Conservation (phyloP, 768 basidiomycete genomes). For the Agrocybe pediades region DNA sequence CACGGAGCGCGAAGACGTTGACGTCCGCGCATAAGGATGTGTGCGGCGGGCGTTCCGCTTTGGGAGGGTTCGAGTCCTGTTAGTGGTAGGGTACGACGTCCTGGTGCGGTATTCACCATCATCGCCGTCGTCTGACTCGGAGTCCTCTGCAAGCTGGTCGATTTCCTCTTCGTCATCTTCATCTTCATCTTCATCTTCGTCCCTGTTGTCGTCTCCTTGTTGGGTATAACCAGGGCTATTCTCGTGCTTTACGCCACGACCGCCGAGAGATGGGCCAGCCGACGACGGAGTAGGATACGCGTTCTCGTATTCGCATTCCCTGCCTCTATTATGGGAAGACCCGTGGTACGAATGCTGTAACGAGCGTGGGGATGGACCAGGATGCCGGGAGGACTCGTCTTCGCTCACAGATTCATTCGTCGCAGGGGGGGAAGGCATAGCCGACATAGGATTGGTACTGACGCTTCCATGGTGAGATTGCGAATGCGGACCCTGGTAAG, state of each 20-base stretch:
- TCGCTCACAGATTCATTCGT: slow-evolving; percentile 22
- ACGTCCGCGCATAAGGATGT: not conserved
- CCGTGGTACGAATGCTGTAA: no score
- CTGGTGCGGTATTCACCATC: slow-evolving; percentile 2
- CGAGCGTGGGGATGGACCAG: no score
- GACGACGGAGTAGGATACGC: not conserved
- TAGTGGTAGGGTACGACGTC: not conserved
- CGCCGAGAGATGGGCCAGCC: not conserved
- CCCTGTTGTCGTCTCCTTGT: not conserved
- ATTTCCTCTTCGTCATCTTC: not conserved
- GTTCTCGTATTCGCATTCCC: not conserved
- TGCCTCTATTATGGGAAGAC: no score
- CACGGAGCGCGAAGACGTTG: no score
- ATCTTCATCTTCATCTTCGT: not conserved
- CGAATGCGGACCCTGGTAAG: not conserved
- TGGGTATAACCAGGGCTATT: not conserved
- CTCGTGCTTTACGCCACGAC: not conserved
- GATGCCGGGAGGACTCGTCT: no score
- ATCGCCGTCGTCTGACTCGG: slow-evolving; percentile 18
- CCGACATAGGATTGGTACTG: not conserved
- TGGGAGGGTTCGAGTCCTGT: not conserved
- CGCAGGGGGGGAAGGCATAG: slow-evolving; percentile 4
- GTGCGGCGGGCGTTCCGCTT: not conserved
- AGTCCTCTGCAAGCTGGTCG: not conserved
- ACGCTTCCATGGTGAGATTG: not conserved